A percentile compares a stretch with the other conserved stretches of the same genome.
Conservation (phyloP, 257 asterid genomes). For the Apocynum venetum region DNA sequence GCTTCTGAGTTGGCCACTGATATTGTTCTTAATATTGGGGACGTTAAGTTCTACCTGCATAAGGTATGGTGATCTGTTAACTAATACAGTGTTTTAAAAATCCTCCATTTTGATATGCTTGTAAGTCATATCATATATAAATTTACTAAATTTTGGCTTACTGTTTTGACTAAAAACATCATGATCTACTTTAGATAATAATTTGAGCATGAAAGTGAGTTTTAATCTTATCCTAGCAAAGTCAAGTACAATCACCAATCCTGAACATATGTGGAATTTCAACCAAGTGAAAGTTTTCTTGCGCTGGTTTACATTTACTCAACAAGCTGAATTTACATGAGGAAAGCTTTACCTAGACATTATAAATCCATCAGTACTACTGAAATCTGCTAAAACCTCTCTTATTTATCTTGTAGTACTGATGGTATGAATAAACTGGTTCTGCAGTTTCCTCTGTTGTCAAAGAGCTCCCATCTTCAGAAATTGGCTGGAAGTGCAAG, state of each 20-base stretch:
- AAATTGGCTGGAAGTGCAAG: slow-evolving; percentile 55
- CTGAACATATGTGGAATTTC: not conserved
- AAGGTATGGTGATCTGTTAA: slow-evolving; percentile 56
- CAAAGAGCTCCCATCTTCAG: slow-evolving; percentile 70
- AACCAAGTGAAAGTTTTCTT: not conserved
- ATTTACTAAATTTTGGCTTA: not conserved
- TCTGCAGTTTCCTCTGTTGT: slow-evolving; percentile 89
- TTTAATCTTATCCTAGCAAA: not conserved
- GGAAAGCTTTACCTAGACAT: not conserved
- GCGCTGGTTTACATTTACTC: not conserved
- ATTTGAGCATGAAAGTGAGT: not conserved
- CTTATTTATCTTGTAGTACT: slow-evolving; percentile 6
- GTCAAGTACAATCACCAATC: not conserved
- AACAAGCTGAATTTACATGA: not conserved
- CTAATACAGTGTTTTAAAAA: not conserved
- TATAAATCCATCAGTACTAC: not conserved
- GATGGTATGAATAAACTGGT: slow-evolving; percentile 19
- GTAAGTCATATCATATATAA: not conserved
- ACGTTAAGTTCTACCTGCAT: slow-evolving; percentile 74
- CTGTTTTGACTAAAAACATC: not conserved
- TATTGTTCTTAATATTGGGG: slow-evolving; percentile 58
- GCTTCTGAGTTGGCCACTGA: slow-evolving; percentile 88
- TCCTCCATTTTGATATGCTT: not conserved
- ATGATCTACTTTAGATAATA: not conserved
- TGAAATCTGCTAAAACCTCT: not conserved